phyloP scores from a whole-genome alignment of 352 stramenopile genomes.

The Pythium plurisporium region DNA sequence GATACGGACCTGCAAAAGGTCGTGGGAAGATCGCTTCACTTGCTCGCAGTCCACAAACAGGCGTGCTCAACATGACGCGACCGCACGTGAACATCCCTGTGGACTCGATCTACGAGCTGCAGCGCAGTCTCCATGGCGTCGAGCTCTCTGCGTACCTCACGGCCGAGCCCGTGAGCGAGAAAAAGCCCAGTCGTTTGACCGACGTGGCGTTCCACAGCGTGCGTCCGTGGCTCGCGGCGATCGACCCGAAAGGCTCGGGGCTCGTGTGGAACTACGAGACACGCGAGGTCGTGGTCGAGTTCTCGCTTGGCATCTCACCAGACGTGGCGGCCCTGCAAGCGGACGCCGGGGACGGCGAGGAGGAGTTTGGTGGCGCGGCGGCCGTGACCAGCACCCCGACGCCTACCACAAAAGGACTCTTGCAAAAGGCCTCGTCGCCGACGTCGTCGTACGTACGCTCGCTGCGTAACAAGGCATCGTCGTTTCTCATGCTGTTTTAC shows the following conservation, averaged over 20 bases:
- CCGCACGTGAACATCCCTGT: slow-evolving; percentile 22
- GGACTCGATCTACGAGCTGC: slow-evolving; percentile 59
- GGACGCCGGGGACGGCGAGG: slow-evolving; percentile 15
- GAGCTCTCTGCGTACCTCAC: slow-evolving; percentile 49
- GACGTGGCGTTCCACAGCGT: slow-evolving; percentile 59
- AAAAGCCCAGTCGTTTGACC: slow-evolving; percentile 64
- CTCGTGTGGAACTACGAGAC: slow-evolving; percentile 78
- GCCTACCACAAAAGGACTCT: slow-evolving; percentile 24
- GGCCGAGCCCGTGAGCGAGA: slow-evolving; percentile 56
- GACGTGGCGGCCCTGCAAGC: slow-evolving; percentile 24
- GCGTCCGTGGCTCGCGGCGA: slow-evolving; percentile 59
- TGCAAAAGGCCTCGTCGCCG: slow-evolving; percentile 39
- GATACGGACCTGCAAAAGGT: background rate
- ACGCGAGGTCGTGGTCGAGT: slow-evolving; percentile 51
- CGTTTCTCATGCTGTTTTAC: slow-evolving; percentile 69
- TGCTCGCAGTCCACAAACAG: background rate
- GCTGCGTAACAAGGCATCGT: slow-evolving; percentile 33
- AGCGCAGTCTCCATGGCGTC: slow-evolving; percentile 43
- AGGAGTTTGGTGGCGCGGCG: slow-evolving; percentile 8
- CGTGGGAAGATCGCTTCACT: background rate
- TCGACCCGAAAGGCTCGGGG: slow-evolving; percentile 56
- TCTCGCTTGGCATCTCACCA: slow-evolving; percentile 56
- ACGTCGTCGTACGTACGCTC: slow-evolving; percentile 49
- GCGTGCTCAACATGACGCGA: background rate
- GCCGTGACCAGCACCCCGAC: slow-evolving; percentile 5